A percentile compares a stretch with the other conserved stretches of the same genome.
phyloP scores from a whole-genome alignment of 371 early-diverging fungal genomes.

The Cladochytrium tenue region DNA sequence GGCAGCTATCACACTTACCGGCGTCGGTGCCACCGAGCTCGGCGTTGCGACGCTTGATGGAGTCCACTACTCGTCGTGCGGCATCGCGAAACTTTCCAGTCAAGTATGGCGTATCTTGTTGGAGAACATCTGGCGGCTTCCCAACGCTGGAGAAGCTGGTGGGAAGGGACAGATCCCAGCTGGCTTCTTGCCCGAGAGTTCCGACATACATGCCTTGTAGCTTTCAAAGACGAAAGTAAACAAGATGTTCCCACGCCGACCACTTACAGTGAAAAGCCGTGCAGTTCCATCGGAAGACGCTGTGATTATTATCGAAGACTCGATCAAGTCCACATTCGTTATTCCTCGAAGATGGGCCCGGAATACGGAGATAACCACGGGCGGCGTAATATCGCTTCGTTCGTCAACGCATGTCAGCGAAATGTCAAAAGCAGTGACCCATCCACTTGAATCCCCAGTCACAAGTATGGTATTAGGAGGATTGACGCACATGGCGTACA shows the following conservation, averaged over 20 bases:
- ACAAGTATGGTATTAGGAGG: slow-evolving; percentile 30
- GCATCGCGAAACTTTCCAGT: too few relatives aligned
- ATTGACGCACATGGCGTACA: slow-evolving; percentile 39
- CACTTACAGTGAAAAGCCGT: slow-evolving; percentile 40
- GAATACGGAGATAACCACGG: slow-evolving; percentile 21
- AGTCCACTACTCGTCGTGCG: too few relatives aligned
- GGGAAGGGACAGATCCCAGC: slow-evolving; percentile 38
- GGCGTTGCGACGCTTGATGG: too few relatives aligned
- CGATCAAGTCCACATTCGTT: slow-evolving; percentile 32
- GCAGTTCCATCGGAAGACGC: slow-evolving; percentile 44
- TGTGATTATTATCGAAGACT: slow-evolving; percentile 32
- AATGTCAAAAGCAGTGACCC: slow-evolving; percentile 38
- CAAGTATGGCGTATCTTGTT: too few relatives aligned
- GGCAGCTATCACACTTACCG: too few relatives aligned
- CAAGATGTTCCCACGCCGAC: too few relatives aligned
- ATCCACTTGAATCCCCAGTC: slow-evolving; percentile 41
- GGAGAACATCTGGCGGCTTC: slow-evolving; percentile 37
- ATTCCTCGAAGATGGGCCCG: slow-evolving; percentile 38
- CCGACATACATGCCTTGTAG: slow-evolving; percentile 45
- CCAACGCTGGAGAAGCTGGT: slow-evolving; percentile 26
- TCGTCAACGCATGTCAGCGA: slow-evolving; percentile 32
- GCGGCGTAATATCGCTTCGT: slow-evolving; percentile 14
- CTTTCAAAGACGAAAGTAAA: too few relatives aligned
- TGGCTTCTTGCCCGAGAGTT: slow-evolving; percentile 40
- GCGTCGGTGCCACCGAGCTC: too few relatives aligned